These are phyloP conservation scores for Aspergillus kassunensis DNA, from an alignment of 495 filamentous ascomycete species.

Conservation along the genomic window DNA sequence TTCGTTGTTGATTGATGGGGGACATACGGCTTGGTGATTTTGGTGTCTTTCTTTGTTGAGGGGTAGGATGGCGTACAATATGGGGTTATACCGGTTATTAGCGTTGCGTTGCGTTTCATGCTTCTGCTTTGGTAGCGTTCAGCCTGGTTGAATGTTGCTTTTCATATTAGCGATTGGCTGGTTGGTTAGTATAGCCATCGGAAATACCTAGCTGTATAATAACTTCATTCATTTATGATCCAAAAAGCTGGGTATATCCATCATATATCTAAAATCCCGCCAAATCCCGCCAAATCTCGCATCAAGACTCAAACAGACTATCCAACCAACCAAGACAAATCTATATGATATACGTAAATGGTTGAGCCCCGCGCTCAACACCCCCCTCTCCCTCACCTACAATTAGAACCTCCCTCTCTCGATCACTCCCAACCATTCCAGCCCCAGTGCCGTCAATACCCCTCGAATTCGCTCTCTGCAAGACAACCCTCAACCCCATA, in stretches of 20 bases:
- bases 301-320: too few relatives aligned
- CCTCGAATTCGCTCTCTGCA: conserved; percentile 47
- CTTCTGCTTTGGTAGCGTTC: too few relatives aligned
- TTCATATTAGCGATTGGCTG: too few relatives aligned
- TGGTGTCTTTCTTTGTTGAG: not conserved
- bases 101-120: too few relatives aligned
- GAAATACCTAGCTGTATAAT: too few relatives aligned
- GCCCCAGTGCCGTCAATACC: conserved; percentile 4
- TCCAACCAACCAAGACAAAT: not conserved
- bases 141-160: too few relatives aligned
- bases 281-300: too few relatives aligned
- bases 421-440: conserved; percentile 16
- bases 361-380: conserved; percentile 20
- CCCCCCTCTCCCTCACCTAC: conserved; percentile 18
- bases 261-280: too few relatives aligned
- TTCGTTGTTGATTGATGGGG: conserved; percentile 59
- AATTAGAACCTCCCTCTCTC: conserved; percentile 37
- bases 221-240: not conserved
- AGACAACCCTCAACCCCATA: conserved; percentile 39
- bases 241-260: too few relatives aligned
- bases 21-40: conserved; percentile 55
- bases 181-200: too few relatives aligned
- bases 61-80: too few relatives aligned
- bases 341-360: conserved; percentile 33
- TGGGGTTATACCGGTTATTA: too few relatives aligned